Conservation (phyloP, 148 eudicot genomes). For the Vaccinium corymbosum region DNA sequence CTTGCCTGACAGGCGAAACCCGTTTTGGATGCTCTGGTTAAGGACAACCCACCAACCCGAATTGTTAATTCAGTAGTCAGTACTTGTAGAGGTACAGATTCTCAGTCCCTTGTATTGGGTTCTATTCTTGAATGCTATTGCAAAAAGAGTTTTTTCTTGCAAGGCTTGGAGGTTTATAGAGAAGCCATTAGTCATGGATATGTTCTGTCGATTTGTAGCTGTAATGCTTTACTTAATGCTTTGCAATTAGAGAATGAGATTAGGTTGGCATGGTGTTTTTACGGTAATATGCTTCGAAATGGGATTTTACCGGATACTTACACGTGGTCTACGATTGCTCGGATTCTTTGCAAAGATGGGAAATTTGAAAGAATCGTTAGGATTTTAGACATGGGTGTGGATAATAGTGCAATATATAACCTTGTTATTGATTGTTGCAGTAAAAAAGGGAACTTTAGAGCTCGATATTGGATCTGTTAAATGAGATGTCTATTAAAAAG, state of each 20-base stretch:
- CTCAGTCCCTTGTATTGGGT: slow-evolving; percentile 43
- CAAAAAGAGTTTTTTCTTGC: slow-evolving; percentile 41
- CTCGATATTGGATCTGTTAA: slow-evolving; percentile 46
- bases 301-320: slow-evolving; percentile 37
- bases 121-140: slow-evolving; percentile 59
- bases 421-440: slow-evolving; percentile 57
- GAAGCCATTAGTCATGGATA: slow-evolving; percentile 26
- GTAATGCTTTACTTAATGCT: slow-evolving; percentile 54
- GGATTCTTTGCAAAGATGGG: slow-evolving; percentile 50
- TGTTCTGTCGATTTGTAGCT: slow-evolving; percentile 40
- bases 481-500: slow-evolving; percentile 41
- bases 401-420: slow-evolving; percentile 43
- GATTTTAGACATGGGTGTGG: slow-evolving; percentile 48
- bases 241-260: slow-evolving; percentile 43
- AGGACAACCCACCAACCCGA: slow-evolving; percentile 37
- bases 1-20: slow-evolving; percentile 38
- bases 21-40: slow-evolving; percentile 51
- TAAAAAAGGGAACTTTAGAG: slow-evolving; percentile 53
- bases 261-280: slow-evolving; percentile 51
- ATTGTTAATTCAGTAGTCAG: slow-evolving; percentile 41
- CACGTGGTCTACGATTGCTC: slow-evolving; percentile 62
- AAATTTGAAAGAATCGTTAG: slow-evolving; percentile 51
- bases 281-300: slow-evolving; percentile 61
- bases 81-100: slow-evolving; percentile 42
- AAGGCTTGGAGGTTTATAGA: slow-evolving; percentile 53